phyloP scores from a whole-genome alignment of 2,329 filamentous ascomycete species.

The Coniochaeta sp. region DNA sequence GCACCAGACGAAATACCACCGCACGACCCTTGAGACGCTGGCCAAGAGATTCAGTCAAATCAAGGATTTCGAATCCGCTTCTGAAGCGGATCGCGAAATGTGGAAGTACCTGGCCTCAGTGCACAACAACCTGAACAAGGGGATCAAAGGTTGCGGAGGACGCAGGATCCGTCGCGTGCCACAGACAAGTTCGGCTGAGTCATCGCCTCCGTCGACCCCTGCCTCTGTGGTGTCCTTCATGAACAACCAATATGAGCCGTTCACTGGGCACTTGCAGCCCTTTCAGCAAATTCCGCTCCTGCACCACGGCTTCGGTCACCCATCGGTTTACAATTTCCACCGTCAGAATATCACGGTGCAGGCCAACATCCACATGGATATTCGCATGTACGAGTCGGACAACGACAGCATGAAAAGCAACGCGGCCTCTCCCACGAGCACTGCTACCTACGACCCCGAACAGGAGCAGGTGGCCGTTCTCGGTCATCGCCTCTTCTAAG shows the following conservation, averaged over 20 bases:
- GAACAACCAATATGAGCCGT: conserved; percentile 6
- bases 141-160: conserved; percentile 94
- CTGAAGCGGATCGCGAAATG: conserved; percentile 62
- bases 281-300: not conserved
- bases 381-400: conserved; percentile 40
- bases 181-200: conserved; percentile 4
- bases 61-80: conserved; percentile 53
- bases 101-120: conserved; percentile 77
- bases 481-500: conserved; percentile 36
- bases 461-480: conserved; percentile 31
- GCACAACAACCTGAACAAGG: conserved; percentile 99
- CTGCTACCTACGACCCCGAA: conserved; percentile 36
- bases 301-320: conserved; percentile 20
- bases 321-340: conserved; percentile 24
- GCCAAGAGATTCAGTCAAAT: conserved; percentile 63
- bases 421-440: conserved; percentile 24
- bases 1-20: conserved; percentile 92
- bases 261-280: not conserved
- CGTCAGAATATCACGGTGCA: conserved; percentile 16
- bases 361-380: conserved; percentile 23
- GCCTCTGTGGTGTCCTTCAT: not conserved
- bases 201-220: not conserved
- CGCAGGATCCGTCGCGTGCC: conserved; percentile 46
- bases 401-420: conserved; percentile 27
- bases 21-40: conserved; percentile 60